phyloP scores from a whole-genome alignment of 2,329 filamentous ascomycete species.

The Neonectria ditissima region DNA sequence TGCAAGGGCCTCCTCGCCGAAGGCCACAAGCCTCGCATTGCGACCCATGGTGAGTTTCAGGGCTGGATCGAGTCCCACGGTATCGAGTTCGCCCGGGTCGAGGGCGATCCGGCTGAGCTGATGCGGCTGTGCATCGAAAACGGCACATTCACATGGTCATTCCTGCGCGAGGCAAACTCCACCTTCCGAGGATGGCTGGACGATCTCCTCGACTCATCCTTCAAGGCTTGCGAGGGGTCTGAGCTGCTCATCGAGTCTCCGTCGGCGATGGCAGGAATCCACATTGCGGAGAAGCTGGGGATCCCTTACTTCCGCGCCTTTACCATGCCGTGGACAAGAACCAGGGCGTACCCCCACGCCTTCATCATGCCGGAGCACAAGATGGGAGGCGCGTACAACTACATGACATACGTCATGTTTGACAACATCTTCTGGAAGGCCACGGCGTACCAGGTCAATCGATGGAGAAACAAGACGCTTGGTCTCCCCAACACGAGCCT shows the following conservation, averaged over 20 bases:
- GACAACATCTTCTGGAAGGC: conserved; percentile 98
- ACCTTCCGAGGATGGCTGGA: conserved; percentile 97
- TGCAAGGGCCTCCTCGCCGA: conserved; percentile 91
- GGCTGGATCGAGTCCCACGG: conserved; percentile 92
- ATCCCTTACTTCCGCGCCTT: conserved; percentile 98
- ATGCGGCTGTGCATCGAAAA: conserved; percentile 98
- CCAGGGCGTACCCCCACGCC: conserved; percentile 93
- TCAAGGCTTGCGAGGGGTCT: conserved; percentile 84
- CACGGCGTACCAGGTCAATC: conserved; percentile 90
- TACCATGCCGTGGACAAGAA: conserved; percentile 98
- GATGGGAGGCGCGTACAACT: conserved; percentile 95
- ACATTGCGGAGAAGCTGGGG: conserved; percentile 91
- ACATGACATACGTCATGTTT: conserved; percentile 95
- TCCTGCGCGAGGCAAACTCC: conserved; percentile 85
- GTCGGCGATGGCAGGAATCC: conserved; percentile 96
- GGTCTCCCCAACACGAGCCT: conserved; percentile 83
- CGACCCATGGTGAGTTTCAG: conserved; percentile 91
- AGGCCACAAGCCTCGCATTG: conserved; percentile 87
- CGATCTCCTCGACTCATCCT: conserved; percentile 84
- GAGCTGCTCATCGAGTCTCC: conserved; percentile 96
- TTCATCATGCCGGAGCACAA: conserved; percentile 94
- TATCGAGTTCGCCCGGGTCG: conserved; percentile 90
- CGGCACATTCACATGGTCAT: conserved; percentile 94
- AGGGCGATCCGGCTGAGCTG: conserved; percentile 90
- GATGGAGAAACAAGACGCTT: conserved; percentile 87